Evolutionary conservation across 2,329 filamentous ascomycete genomes (phyloP).

Genomic region (Cercospora sesami): DNA sequence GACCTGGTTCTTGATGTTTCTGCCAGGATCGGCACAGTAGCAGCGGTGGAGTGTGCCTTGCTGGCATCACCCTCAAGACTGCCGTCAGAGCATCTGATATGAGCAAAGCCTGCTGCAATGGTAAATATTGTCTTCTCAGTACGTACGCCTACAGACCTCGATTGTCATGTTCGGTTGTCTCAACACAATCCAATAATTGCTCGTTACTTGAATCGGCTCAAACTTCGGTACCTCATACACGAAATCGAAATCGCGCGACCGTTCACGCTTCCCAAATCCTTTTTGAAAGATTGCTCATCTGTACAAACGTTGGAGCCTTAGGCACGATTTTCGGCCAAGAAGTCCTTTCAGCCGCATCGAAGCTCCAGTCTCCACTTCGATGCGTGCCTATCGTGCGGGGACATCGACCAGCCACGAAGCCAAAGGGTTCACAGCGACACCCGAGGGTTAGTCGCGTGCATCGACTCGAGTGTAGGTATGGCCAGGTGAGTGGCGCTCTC

Average conservation of each 20-base stretch:
- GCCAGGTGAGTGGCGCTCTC: conserved; percentile 1
- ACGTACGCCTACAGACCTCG: not conserved
- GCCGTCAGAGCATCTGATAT: not conserved
- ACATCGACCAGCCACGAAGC: not conserved
- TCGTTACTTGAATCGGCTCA: not conserved
- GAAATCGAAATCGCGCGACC: not conserved
- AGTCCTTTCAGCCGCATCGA: conserved; percentile 1
- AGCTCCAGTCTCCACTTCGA: not conserved
- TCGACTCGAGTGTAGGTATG: conserved; percentile 2
- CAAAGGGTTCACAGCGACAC: conserved; percentile 9
- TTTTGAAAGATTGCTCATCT: not conserved
- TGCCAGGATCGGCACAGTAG: too few species aligned
- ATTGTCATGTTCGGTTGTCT: not conserved
- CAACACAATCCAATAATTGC: not conserved
- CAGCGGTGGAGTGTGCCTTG: too few species aligned
- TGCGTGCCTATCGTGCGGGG: conserved; percentile 7
- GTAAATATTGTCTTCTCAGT: not conserved
- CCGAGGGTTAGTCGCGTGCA: conserved; percentile 11
- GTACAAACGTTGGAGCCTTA: not conserved
- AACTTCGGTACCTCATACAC: not conserved
- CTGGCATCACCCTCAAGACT: too few species aligned
- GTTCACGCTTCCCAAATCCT: not conserved
- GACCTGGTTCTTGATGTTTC: not conserved
- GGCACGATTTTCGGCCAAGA: not conserved
- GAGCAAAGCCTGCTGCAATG: not conserved